Conservation (phyloP, 1,139 yeast species). For the Tardiomyces blankii region DNA sequence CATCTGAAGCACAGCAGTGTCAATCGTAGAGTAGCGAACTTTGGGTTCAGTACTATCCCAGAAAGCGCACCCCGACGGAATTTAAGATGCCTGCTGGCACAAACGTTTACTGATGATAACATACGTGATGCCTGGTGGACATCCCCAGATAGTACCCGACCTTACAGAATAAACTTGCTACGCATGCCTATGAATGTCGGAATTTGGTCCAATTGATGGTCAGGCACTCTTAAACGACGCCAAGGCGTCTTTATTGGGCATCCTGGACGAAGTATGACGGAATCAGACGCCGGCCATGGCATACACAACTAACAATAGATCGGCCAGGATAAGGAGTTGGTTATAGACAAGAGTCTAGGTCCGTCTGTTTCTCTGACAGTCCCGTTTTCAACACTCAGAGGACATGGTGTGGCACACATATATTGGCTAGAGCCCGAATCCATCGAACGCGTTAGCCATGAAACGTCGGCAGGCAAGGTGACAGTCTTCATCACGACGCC, state of each 20-base stretch:
- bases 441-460: conserved; percentile 8
- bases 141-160: too few species aligned
- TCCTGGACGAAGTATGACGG: not conserved
- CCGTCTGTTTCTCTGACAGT: conserved; percentile 48
- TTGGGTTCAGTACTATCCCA: too few species aligned
- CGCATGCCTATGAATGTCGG: not conserved
- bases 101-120: too few species aligned
- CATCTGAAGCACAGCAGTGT: too few species aligned
- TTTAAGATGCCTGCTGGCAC: too few species aligned
- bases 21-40: too few species aligned
- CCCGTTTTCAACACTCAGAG: conserved; percentile 43
- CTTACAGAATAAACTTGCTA: too few species aligned
- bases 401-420: conserved; percentile 46
- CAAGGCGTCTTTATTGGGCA: not conserved
- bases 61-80: too few species aligned
- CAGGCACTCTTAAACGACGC: not conserved
- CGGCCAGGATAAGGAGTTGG: conserved; percentile 24
- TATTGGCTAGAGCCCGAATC: conserved; percentile 38
- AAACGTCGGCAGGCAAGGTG: conserved; percentile 8
- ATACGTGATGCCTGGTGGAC: too few species aligned
- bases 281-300: too few species aligned
- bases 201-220: not conserved
- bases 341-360: conserved; percentile 47
- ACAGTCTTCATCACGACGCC: conserved; percentile 14
- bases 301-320: not conserved